Conservation (phyloP, 139 green algal species). For the Chlorella sp. region DNA sequence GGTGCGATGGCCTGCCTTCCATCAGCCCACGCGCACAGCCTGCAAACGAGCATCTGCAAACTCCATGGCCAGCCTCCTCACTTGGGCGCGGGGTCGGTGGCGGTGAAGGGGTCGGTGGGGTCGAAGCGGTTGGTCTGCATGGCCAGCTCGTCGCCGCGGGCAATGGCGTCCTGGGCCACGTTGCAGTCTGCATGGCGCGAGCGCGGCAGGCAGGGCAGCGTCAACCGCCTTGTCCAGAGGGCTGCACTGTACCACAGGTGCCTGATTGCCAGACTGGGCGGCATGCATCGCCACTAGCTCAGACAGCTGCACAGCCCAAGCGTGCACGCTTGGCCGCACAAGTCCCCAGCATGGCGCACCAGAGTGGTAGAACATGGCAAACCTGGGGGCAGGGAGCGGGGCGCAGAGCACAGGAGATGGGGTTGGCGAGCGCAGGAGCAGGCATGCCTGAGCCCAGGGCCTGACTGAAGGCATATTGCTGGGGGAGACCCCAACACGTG, state of each 20-base stretch:
- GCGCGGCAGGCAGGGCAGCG: not conserved
- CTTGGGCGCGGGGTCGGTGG: slow-evolving; percentile 19
- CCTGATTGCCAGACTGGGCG: not conserved
- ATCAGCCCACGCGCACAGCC: too few species aligned
- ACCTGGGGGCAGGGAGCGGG: not conserved
- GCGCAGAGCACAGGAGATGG: too few species aligned
- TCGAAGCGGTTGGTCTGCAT: slow-evolving; percentile 38
- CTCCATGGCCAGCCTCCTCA: too few species aligned
- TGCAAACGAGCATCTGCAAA: too few species aligned
- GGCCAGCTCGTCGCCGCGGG: slow-evolving; percentile 22
- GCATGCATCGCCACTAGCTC: not conserved
- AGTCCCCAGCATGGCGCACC: not conserved
- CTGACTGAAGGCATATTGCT: too few species aligned
- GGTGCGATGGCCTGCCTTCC: too few species aligned
- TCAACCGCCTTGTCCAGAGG: too few species aligned
- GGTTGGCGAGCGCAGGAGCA: too few species aligned
- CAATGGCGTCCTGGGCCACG: not conserved
- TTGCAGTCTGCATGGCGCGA: slow-evolving; percentile 6
- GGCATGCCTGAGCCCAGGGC: too few species aligned
- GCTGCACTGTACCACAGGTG: not conserved
- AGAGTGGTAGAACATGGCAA: slow-evolving; percentile 29
- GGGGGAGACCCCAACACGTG: too few species aligned
- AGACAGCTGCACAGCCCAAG: too few species aligned
- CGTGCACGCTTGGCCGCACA: too few species aligned
- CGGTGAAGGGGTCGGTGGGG: slow-evolving; percentile 31